Percentiles rank a stretch among this genome's conserved stretches.
Conservation (phyloP, 495 filamentous ascomycete genomes). For the Xylaria telfairii region DNA sequence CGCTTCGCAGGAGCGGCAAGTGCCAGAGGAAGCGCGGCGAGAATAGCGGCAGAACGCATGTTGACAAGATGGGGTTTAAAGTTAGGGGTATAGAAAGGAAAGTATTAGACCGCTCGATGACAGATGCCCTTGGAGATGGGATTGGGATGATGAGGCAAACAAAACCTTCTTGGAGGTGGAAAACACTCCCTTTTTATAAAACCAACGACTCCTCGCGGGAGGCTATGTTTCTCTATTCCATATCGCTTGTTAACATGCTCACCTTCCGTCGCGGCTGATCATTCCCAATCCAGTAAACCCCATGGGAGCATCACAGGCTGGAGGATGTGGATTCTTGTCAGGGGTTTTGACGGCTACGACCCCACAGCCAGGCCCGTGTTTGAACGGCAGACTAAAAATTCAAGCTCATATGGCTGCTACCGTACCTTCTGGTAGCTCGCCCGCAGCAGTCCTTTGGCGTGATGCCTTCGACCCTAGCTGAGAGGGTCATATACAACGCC, state of each 20-base stretch:
- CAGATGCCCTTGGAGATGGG: conserved; percentile 8
- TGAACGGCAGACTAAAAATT: not conserved
- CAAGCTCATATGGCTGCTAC: not conserved
- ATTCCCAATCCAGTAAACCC: conserved; percentile 13
- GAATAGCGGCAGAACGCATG: conserved; percentile 34
- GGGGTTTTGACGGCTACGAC: conserved; percentile 1
- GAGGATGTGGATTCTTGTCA: conserved; percentile 20
- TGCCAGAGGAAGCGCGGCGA: conserved; percentile 40
- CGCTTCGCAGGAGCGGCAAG: conserved; percentile 40
- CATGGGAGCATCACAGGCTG: conserved; percentile 19
- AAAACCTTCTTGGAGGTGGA: conserved; percentile 5
- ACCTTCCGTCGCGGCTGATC: conserved; percentile 20
- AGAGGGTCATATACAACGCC: conserved; percentile 2
- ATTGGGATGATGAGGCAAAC: conserved; percentile 17
- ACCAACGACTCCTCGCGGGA: not conserved
- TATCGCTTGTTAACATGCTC: conserved; percentile 10
- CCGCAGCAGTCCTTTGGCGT: not conserved
- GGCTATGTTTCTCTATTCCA: conserved; percentile 10
- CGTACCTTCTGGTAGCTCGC: not conserved
- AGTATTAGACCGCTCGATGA: not conserved
- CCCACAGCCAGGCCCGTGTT: conserved; percentile 2
- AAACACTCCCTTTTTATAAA: conserved; percentile 22
- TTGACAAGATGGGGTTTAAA: conserved; percentile 17
- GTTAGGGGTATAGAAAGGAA: not conserved
- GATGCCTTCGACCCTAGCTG: not conserved